Conservation (phyloP, 2,329 filamentous ascomycete species). For the Aspergillus neotritici region DNA sequence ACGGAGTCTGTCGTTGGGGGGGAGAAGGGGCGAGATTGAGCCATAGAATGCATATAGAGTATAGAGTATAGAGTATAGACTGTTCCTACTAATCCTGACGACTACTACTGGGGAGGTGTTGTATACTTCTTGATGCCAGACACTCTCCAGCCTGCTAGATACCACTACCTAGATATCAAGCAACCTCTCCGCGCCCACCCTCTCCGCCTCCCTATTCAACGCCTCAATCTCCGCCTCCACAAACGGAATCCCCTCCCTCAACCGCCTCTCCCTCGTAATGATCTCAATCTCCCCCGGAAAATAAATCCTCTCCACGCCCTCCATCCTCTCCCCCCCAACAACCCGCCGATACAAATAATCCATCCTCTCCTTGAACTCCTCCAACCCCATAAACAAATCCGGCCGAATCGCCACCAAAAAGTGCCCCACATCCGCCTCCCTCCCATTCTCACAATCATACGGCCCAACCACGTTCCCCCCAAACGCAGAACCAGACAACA, state of each 20-base stretch:
- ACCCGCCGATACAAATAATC: slow-evolving; percentile 54
- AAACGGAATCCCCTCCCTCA: slow-evolving; percentile 45
- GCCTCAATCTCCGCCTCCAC: slow-evolving; percentile 44
- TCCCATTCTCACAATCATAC: slow-evolving; percentile 64
- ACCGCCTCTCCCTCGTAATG: slow-evolving; percentile 38
- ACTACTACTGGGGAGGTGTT: too few species aligned
- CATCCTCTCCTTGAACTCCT: slow-evolving; percentile 61
- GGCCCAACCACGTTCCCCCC: slow-evolving; percentile 71
- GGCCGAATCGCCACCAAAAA: slow-evolving; percentile 68
- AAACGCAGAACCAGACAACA: slow-evolving; percentile 70
- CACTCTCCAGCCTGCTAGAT: too few species aligned
- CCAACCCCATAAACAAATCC: slow-evolving; percentile 65
- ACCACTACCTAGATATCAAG: background rate
- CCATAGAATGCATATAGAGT: too few species aligned
- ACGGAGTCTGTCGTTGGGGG: too few species aligned
- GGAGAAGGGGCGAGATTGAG: too few species aligned
- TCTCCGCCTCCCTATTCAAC: slow-evolving; percentile 48
- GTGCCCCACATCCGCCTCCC: slow-evolving; percentile 66
- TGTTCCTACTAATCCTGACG: too few species aligned
- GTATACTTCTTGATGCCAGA: too few species aligned
- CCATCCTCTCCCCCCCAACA: slow-evolving; percentile 48
- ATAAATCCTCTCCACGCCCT: slow-evolving; percentile 51
- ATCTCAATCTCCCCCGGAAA: slow-evolving; percentile 56
- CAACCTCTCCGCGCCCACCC: slow-evolving; percentile 30
- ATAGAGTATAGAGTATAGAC: too few species aligned